Evolutionary conservation across 345 rosid genomes (phyloP).

Genomic region (Gossypium bickii): DNA sequence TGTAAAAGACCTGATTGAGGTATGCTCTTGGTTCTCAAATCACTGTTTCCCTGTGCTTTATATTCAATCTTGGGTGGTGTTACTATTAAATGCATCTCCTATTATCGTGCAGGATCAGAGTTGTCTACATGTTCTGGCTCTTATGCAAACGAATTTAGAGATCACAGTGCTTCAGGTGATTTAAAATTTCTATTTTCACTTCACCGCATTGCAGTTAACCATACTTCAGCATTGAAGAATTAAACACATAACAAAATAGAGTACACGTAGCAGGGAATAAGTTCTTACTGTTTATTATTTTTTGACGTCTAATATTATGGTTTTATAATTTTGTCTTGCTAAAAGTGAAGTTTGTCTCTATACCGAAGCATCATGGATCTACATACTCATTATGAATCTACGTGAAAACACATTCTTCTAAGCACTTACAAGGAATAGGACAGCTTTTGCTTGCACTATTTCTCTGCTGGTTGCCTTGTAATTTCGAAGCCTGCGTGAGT

Average conservation of each 20-base stretch:
- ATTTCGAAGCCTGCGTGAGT: neutral
- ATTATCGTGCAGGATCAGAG: conserved; percentile 52
- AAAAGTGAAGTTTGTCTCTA: conserved; percentile 5
- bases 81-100: conserved; percentile 15
- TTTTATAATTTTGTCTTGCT: conserved; percentile 1
- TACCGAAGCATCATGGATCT: conserved; percentile 3
- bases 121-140: conserved; percentile 62
- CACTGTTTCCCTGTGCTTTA: conserved; percentile 13
- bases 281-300: neutral
- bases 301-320: neutral
- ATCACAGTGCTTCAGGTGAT: conserved; percentile 74
- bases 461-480: neutral
- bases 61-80: conserved; percentile 11
- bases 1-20: conserved; percentile 74
- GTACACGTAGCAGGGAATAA: neutral
- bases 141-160: conserved; percentile 67
- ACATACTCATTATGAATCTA: neutral
- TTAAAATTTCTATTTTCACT: conserved; percentile 13
- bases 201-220: conserved; percentile 10
- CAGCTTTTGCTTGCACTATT: neutral
- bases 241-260: neutral
- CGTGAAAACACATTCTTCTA: conserved; percentile 9
- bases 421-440: neutral
- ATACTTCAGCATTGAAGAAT: conserved; percentile 1
- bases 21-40: conserved; percentile 30